Evolutionary conservation across 129 eudicot species (phyloP), one percentile per base, ranked within the genome.

Genomic region (Flaveria ramosissima): DNA sequence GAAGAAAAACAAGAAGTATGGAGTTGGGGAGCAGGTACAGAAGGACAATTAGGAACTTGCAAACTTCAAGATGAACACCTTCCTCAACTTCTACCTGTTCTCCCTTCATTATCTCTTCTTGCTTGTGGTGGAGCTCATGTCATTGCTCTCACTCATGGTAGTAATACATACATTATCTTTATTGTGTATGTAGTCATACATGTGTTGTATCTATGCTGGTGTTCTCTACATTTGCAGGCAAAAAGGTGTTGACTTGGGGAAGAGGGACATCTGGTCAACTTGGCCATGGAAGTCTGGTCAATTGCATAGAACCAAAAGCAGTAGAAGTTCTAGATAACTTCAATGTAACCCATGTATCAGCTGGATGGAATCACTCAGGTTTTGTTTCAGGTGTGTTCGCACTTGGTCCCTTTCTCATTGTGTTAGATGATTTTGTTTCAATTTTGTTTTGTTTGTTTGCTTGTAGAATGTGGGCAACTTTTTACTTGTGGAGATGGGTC

Each of bases 1-100:
- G 78, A 77, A 75, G 88, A 52, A 70, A 14, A 72, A 56, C 48
- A 52, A 51, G 63, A 87, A 69, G 57, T 89, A 56, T 91, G 96
- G 97, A 89, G 98, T 77, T 94, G 97, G 98, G 98, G 98, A 56
- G 98, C 97, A 11, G 98, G 98, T 32, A 91, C 97, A 41, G 98
- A 94, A 15, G 98, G 98, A 45, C 98, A 94, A 70, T 81, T 94
- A 32, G 96, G 85, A 17, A 91, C 97, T 2, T 85, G 84, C 1
- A 82, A 67, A 6, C 90, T 86, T 50, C 81, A 84, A 83, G 98
- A 91, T 45, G 90, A 87, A 55, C 89, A 76, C 81, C 56, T 77
- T 41, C 97, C 98, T 11, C 90, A 87, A 50, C 87, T 84, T 73
- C 67, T 87, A 66, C 87, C 63, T 64, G 52, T 85, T 72, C 72